Evolutionary conservation across 2,329 filamentous ascomycete species (phyloP), one percentile per base, ranked within the genome.

Genomic region (Fragosphaeria purpurea): DNA sequence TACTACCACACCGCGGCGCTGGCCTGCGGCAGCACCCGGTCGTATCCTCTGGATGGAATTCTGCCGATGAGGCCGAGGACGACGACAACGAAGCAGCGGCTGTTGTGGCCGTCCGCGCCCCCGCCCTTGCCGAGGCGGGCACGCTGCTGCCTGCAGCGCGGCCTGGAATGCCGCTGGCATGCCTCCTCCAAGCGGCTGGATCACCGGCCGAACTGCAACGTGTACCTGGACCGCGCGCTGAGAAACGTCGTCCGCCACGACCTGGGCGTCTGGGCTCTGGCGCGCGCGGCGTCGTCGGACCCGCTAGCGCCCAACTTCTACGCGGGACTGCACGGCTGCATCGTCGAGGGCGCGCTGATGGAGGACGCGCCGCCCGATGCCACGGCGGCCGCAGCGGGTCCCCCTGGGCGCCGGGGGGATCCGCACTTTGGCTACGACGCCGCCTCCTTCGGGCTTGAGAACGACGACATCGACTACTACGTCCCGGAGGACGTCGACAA

Each of bases 1-100:
- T 79, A 79, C 55, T 62, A 70, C 50, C 70, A 79, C 61, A 73
- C 72, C 3, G 63, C 68, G 4, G 70, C 67, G 5, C 63, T 77
- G 9, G 66, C 73, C 0, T 80, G 76, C 57, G 65, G 67, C 6
- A 52, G 48, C 6, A 54, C 59, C 4, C 51, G 51, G 6, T 73
- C 74, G 0, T 65, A 37, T 4, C 35, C 35, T 37, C 7, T 11
- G 22, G 22, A 22, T 22, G 22, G 22, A 22, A 22, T 22, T 7
- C 35, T 58, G 52, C 69, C 65, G 35, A 41, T n/a, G 10, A 66
- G 68, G 13, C 48, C 48, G 59, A 11, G 35, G 35, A 7, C 35
- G 35, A 7, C 35, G 35, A 7, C 35, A 2, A 37, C 35, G 35
- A 37, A 7, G 35, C 35, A 37, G 35, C 35, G 7, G 35, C 35